phyloP scores from a whole-genome alignment of 305 asterid species.

The Andrographis paniculata region DNA sequence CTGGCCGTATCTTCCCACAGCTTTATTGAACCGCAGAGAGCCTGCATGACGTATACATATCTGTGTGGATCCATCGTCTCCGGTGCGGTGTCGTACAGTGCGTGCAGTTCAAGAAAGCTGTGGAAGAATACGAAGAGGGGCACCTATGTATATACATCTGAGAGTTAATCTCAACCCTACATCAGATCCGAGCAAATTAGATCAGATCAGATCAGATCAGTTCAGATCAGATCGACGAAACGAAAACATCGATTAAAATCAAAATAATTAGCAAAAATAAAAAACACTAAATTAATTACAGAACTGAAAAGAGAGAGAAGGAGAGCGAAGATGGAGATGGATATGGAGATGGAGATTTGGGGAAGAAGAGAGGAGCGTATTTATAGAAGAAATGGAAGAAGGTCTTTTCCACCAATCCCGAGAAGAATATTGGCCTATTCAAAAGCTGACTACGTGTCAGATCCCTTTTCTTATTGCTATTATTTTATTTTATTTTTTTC shows the following conservation, averaged over 20 bases:
- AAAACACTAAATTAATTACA: background rate
- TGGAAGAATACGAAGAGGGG: conserved; percentile 56
- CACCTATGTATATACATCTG: conserved; percentile 16
- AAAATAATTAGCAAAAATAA: background rate
- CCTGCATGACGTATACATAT: conserved; percentile 1
- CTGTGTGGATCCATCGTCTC: conserved; percentile 13
- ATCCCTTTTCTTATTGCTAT: no score
- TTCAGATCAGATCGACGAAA: no score
- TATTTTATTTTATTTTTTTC: no score
- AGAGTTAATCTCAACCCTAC: background rate
- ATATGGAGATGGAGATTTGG: conserved; percentile 20
- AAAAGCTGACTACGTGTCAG: conserved; percentile 27
- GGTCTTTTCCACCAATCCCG: conserved; percentile 61
- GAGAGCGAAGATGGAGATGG: conserved; percentile 1
- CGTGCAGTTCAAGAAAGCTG: conserved; percentile 88
- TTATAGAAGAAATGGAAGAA: conserved; percentile 28
- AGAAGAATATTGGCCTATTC: conserved; percentile 60
- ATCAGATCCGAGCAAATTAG: no score
- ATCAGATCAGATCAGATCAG: no score
- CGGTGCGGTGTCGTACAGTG: conserved; percentile 8
- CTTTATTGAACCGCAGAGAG: conserved; percentile 64
- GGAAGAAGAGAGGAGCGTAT: conserved; percentile 22
- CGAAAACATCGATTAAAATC: no score
- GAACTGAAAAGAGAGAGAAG: background rate
- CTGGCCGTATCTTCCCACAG: conserved; percentile 69